Evolutionary conservation across 257 asterid genomes (phyloP).

Genomic region (Plantago major): DNA sequence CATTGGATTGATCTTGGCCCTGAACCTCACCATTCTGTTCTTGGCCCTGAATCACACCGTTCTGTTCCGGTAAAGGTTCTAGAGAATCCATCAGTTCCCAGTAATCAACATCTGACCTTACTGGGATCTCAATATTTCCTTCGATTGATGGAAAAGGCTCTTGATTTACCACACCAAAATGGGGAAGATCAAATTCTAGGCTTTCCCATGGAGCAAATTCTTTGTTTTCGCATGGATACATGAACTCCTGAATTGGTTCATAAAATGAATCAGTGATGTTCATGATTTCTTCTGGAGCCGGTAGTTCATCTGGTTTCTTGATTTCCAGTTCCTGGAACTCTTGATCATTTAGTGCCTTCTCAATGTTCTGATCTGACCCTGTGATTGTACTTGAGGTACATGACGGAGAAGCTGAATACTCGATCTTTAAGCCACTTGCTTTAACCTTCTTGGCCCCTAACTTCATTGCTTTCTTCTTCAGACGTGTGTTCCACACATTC

Average conservation of each 20-base stretch:
- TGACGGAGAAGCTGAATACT: slow-evolving; percentile 16
- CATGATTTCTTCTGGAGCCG: slow-evolving; percentile 12
- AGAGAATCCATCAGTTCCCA: slow-evolving; percentile 40
- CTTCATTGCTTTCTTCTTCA: slow-evolving; percentile 40
- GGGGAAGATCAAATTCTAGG: not conserved
- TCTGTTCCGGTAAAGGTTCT: slow-evolving; percentile 14
- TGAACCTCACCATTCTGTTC: not conserved
- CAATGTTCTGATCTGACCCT: slow-evolving; percentile 2
- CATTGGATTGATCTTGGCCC: not conserved
- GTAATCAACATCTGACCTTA: slow-evolving; percentile 32
- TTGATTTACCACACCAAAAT: not conserved
- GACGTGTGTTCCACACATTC: slow-evolving; percentile 77
- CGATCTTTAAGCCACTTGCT: not conserved
- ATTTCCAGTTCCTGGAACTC: not conserved
- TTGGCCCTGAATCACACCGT: not conserved
- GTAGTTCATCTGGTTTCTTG: not conserved
- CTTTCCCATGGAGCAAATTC: slow-evolving; percentile 3
- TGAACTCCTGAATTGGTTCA: too few relatives aligned
- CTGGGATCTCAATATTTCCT: slow-evolving; percentile 31
- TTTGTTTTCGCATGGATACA: too few relatives aligned
- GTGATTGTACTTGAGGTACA: slow-evolving; percentile 29
- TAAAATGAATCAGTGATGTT: not conserved
- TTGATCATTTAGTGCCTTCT: not conserved
- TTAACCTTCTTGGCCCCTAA: not conserved
- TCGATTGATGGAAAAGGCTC: not conserved